Evolutionary conservation across 352 stramenopile species (phyloP), one percentile per base, ranked within the genome.

Genomic region (Globisporangium polare): DNA sequence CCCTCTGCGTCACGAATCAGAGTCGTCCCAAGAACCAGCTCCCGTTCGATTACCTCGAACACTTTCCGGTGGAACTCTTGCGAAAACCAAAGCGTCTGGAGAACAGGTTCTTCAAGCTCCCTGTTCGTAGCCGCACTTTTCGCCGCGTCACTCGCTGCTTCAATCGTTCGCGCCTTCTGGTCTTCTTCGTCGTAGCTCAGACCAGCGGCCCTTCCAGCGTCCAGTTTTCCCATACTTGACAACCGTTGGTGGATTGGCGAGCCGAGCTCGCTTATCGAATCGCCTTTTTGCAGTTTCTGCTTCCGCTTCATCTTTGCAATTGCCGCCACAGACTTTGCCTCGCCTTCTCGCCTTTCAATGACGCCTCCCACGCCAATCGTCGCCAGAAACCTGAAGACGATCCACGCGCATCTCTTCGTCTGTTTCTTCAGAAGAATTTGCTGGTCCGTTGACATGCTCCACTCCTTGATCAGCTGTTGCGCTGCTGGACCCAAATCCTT

Each of bases 21-120:
- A 18, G 79, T 72, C 35, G 87, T 89, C 12, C 77, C 84, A 61
- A 80, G 77, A 22, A 82, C 67, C 3, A 96, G 64, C 46, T 96
- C 87, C 47, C 84, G 88, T 43, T 96, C 87, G 43, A 96, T 80
- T 22, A 89, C 69, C 60, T 94, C 87, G 60, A 94, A 94, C 10
- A 93, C 78, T 62, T 96, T 96, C 45, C 87, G 74, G 41, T 96
- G 80, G 13, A 96, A 80, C 57, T 96, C 87, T 64, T 82, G 89
- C 8, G 85, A 92, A 41, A 96, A 96, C 87, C 87, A 96, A 22
- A 96, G 75, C 17, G 73, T 92, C 58, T 94, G 85, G 3, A 91
- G 71, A 33, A 81, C 77, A 4, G 85, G 83, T 26, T 93, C 78
- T 63, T 93, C 77, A 2, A 94, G 65, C 13, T 90, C 72, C 46